Evolutionary conservation across 768 basidiomycete species (phyloP), one percentile per base, ranked within the genome.

Genomic region (Sporobolomyces pararoseus): DNA sequence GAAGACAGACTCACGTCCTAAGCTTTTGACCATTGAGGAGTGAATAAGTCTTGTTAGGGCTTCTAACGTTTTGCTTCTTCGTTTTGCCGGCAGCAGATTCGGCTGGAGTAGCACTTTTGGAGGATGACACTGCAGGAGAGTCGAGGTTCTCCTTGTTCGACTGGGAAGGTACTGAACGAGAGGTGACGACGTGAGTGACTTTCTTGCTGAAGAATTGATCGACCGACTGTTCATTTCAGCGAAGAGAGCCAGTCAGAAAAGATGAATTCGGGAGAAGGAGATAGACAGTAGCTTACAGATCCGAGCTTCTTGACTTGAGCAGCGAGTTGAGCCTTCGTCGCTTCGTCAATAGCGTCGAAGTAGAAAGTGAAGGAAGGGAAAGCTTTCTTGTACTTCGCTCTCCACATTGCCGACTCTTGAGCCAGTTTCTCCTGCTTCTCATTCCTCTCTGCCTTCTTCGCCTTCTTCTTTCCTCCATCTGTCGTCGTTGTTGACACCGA

Each of bases 141-240:
- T 57, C 39, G 39, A 58, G 42, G 58, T 71, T 71, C 61, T 67
- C 62, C 55, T 74, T 65, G 72, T 55, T 60, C 61, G 27, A 47
- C 19, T 35, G 39, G 6, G 65, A 5, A 5, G 73, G 66, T 55
- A 75, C 70, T 59, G 55, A 27, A 4, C 78, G 75, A 75, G 88
- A 84, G 62, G 89, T 89, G 77, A 95, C 87, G 71, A 97, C 83
- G 81, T 98, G 95, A 0, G 92, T 93, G 31, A 95, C 86, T 55
- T 86, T 84, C 55, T 84, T 86, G 35, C 89, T 90, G 79, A 97
- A 94, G 83, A 96, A 96, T 70, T 87, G 85, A 58, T 95, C 91
- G 65, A 91, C 85, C 65, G 82, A 83, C 96, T 98, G 76, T 67
- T 27, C 17, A 25, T 59, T 51, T 57, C 49, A 39, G 27, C 60